phyloP scores from a whole-genome alignment of 805 yeast genomes.

The Candida stauntonica region DNA sequence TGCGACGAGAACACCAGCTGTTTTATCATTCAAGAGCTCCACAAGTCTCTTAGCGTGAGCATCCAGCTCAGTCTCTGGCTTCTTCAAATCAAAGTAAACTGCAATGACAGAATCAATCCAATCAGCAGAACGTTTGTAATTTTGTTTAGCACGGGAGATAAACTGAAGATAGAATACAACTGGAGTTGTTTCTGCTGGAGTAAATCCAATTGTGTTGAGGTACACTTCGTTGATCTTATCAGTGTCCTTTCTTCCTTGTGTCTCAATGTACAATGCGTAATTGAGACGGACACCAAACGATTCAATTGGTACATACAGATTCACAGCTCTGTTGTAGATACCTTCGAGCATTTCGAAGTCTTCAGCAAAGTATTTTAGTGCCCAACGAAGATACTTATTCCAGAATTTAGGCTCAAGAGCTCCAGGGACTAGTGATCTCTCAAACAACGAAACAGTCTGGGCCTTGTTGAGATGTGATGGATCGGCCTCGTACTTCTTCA shows the following conservation, averaged over 20 bases:
- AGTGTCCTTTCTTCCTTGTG: conserved; percentile 7
- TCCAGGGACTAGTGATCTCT: conserved; percentile 68
- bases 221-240: conserved; percentile 21
- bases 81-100: conserved; percentile 16
- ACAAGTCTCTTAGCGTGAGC: conserved; percentile 25
- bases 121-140: conserved; percentile 20
- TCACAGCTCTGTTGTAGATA: conserved; percentile 49
- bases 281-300: conserved; percentile 16
- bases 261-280: conserved; percentile 22
- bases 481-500: conserved; percentile 26
- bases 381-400: conserved; percentile 60
- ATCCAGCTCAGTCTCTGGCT: conserved; percentile 13
- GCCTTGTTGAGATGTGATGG: conserved; percentile 16
- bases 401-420: conserved; percentile 60
- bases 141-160: conserved; percentile 16
- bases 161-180: conserved; percentile 24
- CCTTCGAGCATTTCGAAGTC: conserved; percentile 33
- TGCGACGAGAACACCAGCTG: conserved; percentile 35
- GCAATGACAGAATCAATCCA: conserved; percentile 24
- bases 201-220: conserved; percentile 11
- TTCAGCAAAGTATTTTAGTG: conserved; percentile 29
- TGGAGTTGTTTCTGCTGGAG: conserved; percentile 16
- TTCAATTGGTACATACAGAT: conserved; percentile 32
- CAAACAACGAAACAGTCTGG: conserved; percentile 49
- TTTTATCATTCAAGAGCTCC: conserved; percentile 36